Percentiles rank a stretch among this genome's conserved stretches.
Conservation (phyloP, 2,329 filamentous ascomycete species). For the Aspergillus costaricaensis region DNA sequence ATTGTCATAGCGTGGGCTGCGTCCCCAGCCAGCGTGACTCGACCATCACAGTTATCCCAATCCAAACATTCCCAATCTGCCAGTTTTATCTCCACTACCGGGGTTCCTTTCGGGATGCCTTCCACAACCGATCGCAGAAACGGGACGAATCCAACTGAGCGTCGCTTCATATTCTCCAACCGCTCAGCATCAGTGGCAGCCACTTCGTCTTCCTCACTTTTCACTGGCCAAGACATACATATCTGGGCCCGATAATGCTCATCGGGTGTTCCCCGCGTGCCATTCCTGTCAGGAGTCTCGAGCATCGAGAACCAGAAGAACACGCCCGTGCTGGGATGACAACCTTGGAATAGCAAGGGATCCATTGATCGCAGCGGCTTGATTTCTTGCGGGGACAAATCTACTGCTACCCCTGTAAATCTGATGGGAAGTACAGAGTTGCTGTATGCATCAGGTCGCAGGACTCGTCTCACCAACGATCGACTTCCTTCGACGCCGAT, state of each 20-base stretch:
- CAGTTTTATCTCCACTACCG: slow-evolving; percentile 31
- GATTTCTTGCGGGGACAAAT: slow-evolving; percentile 56
- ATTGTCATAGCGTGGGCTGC: slow-evolving; percentile 38
- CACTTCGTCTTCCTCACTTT: slow-evolving; percentile 36
- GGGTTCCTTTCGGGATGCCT: slow-evolving; percentile 29
- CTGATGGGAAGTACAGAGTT: slow-evolving; percentile 24
- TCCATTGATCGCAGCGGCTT: slow-evolving; percentile 58
- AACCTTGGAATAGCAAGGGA: slow-evolving; percentile 39
- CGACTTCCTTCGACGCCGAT: slow-evolving; percentile 27
- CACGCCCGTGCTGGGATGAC: slow-evolving; percentile 24
- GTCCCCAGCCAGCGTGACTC: slow-evolving; percentile 34
- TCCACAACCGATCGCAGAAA: slow-evolving; percentile 27
- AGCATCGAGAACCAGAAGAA: slow-evolving; percentile 42
- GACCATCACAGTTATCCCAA: slow-evolving; percentile 34
- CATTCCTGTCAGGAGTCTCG: slow-evolving; percentile 44
- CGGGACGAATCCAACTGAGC: slow-evolving; percentile 25
- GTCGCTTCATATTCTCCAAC: slow-evolving; percentile 45
- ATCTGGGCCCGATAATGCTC: slow-evolving; percentile 49
- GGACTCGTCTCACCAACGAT: slow-evolving; percentile 24
- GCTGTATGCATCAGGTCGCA: slow-evolving; percentile 25
- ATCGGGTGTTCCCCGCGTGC: slow-evolving; percentile 31
- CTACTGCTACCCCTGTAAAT: slow-evolving; percentile 27
- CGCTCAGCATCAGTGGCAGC: slow-evolving; percentile 34
- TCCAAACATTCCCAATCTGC: slow-evolving; percentile 32
- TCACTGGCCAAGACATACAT: slow-evolving; percentile 51